Evolutionary conservation across 129 eudicot genomes (phyloP), one percentile per base, ranked within the genome.

Genomic region (Arctium minus): DNA sequence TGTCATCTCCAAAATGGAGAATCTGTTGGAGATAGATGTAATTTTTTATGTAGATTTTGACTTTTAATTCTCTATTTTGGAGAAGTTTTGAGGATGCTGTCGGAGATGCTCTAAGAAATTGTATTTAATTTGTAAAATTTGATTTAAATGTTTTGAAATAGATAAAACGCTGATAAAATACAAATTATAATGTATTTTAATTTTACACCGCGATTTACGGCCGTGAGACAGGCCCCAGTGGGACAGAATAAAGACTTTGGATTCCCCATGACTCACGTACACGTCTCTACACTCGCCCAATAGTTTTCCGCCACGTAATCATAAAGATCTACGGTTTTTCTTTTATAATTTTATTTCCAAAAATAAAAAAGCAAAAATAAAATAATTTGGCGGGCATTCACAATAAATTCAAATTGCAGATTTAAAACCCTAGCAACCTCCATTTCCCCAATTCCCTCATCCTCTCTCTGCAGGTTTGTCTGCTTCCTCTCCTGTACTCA

Each of bases 321-420:
- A 62, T 10, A 73, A 78, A 44, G 82, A 84, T 84, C 87, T 74
- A 84, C 87, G 35, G 76, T 84, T 79, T 84, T n/a, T 13, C 6
- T 72, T 56, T 83, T 33, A 9, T 56, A 8, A 17, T n/a, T 71
- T 53, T 32, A 11, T 39, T 84, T 67, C 76, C 48, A 1, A 11
- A 62, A 62, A 39, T 79, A 74, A n/a, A 82, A 71, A 32, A 2
- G 5, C 32, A 46, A 67, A 27, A 2, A 27, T 4, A 32, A 65
- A 32, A 67, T 67, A 73, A 79, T 86, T 89, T 91, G 96, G 96
- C 96, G 94, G 96, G 96, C 92, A 87, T 50, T 74, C 84, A 32
- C 73, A 79, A 39, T 64, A 38, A 84, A 73, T 91, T 93, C 97
- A 91, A 93, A 92, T 79, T 33, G 74, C 62, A 35, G 73, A 82